Conservation (phyloP, 2,329 filamentous ascomycete species). For the Purpureocillium takamizusanense region DNA sequence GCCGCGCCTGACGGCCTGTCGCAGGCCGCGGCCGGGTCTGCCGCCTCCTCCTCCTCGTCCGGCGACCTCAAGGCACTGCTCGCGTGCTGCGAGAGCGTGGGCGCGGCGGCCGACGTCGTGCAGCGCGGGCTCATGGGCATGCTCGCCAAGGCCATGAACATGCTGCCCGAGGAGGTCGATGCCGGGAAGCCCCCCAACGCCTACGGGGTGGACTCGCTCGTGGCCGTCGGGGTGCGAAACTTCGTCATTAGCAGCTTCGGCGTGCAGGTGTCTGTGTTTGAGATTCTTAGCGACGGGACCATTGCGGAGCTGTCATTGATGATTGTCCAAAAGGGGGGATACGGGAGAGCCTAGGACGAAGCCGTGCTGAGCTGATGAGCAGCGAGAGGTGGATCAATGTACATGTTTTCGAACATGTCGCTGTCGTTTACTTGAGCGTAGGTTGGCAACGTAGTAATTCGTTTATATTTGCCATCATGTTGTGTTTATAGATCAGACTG, state of each 20-base stretch:
- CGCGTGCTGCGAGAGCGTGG: constrained; percentile 14
- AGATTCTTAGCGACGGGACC: constrained; percentile 34
- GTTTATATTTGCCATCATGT: no score
- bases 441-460: no score
- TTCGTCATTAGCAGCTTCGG: constrained; percentile 37
- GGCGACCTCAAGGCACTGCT: constrained; percentile 23
- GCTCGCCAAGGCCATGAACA: constrained; percentile 35
- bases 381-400: no score
- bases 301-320: constrained; percentile 25
- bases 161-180: constrained; percentile 35
- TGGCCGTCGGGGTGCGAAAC: constrained; percentile 42
- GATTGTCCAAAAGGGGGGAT: constrained; percentile 24
- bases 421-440: no score
- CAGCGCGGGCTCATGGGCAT: constrained; percentile 27
- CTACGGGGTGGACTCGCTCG: constrained; percentile 44
- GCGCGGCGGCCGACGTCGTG: constrained; percentile 23
- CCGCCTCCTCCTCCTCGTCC: no score
- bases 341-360: constrained; percentile 10
- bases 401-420: no score
- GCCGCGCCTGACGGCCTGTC: constrained; percentile 17
- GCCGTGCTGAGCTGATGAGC: no score
- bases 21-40: constrained; percentile 5
- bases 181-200: constrained; percentile 26
- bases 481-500: no score
- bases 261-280: constrained; percentile 36